Evolutionary conservation across 2,329 filamentous ascomycete genomes (phyloP).

Genomic region (Geosmithia putterillii): DNA sequence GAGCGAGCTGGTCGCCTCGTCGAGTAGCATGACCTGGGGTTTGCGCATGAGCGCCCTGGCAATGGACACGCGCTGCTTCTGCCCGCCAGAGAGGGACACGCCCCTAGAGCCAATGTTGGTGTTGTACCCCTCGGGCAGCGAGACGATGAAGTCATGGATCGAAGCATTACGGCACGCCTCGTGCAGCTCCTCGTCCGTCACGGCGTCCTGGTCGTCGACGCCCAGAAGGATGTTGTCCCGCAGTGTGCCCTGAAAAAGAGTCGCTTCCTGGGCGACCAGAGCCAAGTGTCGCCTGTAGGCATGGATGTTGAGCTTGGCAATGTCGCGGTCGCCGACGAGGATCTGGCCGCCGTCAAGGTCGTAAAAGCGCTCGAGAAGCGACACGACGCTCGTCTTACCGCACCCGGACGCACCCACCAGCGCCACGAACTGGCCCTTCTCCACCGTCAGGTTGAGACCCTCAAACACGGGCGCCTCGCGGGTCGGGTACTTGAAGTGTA

Average conservation of each 20-base stretch:
- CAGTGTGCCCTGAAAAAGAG: slow-evolving; percentile 57
- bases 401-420: slow-evolving; percentile 60
- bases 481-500: slow-evolving; percentile 50
- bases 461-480: slow-evolving; percentile 44
- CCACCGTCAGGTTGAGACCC: slow-evolving; percentile 49
- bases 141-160: slow-evolving; percentile 59
- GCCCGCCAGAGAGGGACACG: slow-evolving; percentile 55
- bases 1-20: slow-evolving; percentile 61
- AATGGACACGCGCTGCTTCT: slow-evolving; percentile 59
- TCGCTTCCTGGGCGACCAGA: slow-evolving; percentile 64
- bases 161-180: slow-evolving; percentile 48
- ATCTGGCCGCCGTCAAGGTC: slow-evolving; percentile 52
- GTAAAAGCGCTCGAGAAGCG: slow-evolving; percentile 57
- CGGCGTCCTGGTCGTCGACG: slow-evolving; percentile 35
- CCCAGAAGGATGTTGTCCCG: slow-evolving; percentile 60
- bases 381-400: slow-evolving; percentile 62
- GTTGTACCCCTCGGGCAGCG: slow-evolving; percentile 54
- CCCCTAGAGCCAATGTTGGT: slow-evolving; percentile 57
- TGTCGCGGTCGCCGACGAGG: slow-evolving; percentile 48
- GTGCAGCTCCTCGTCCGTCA: slow-evolving; percentile 39
- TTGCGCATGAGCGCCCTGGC: slow-evolving; percentile 55
- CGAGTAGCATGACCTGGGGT: slow-evolving; percentile 55
- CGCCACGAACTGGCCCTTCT: slow-evolving; percentile 58
- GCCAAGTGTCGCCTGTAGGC: slow-evolving; percentile 53
- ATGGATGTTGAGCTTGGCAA: slow-evolving; percentile 44